Conservation (phyloP, 2,329 filamentous ascomycete species). For the Fusarium nygamai region DNA sequence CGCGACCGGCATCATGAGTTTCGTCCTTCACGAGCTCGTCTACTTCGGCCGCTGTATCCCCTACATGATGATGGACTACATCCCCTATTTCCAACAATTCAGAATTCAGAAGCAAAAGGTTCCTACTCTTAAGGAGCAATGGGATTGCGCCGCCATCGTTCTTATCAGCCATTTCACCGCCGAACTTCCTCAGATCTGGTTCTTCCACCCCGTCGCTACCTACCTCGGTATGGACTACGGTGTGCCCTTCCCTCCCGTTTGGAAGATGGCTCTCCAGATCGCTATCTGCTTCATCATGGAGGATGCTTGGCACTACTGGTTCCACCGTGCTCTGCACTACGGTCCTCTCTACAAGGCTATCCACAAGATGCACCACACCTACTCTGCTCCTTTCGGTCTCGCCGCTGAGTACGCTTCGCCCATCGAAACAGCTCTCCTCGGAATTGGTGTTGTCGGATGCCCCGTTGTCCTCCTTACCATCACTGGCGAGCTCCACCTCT, state of each 20-base stretch:
- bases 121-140: slow-evolving; percentile 92
- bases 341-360: slow-evolving; percentile 95
- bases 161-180: slow-evolving; percentile 97
- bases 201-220: slow-evolving; percentile 97
- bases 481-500: slow-evolving; percentile 88
- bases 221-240: slow-evolving; percentile 88
- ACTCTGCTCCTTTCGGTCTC: slow-evolving; percentile 95
- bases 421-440: slow-evolving; percentile 95
- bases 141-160: slow-evolving; percentile 91
- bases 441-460: slow-evolving; percentile 82
- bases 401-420: slow-evolving; percentile 98
- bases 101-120: slow-evolving; percentile 94
- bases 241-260: slow-evolving; percentile 86
- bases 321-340: slow-evolving; percentile 92
- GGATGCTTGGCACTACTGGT: slow-evolving; percentile 99
- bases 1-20: slow-evolving; percentile 97
- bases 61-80: slow-evolving; percentile 90
- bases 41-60: slow-evolving; percentile 94
- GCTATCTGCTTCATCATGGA: slow-evolving; percentile 94
- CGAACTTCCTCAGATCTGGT: slow-evolving; percentile 97
- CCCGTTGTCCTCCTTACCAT: slow-evolving; percentile 86
- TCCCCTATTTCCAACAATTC: slow-evolving; percentile 89
- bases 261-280: slow-evolving; percentile 92
- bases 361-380: slow-evolving; percentile 99
- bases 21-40: slow-evolving; percentile 90